Conservation (phyloP, 2,329 filamentous ascomycete genomes). For the Aspergillaceae sp. region DNA sequence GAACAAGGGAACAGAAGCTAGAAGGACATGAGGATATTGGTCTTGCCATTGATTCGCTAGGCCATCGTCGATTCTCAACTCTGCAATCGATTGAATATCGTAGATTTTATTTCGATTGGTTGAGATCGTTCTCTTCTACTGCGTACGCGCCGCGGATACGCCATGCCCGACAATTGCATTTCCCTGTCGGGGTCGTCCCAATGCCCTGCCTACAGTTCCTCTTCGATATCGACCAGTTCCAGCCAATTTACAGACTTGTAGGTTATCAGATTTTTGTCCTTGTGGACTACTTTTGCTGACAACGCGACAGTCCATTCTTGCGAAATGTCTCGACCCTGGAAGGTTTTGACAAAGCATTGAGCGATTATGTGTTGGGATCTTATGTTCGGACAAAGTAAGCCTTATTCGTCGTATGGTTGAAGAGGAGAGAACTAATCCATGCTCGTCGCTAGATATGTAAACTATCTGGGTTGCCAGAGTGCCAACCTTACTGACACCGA, state of each 20-base stretch:
- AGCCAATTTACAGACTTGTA: slow-evolving; percentile 57
- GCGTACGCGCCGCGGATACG: background rate
- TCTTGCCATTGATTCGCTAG: background rate
- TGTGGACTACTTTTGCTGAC: slow-evolving; percentile 14
- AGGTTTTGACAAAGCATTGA: slow-evolving; percentile 68
- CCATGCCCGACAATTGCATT: slow-evolving; percentile 46
- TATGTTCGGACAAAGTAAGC: slow-evolving; percentile 73
- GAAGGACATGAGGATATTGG: background rate
- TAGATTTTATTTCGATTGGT: slow-evolving; percentile 2
- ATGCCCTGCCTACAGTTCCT: slow-evolving; percentile 63
- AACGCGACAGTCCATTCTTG: slow-evolving; percentile 64
- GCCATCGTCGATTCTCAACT: background rate
- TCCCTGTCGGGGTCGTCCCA: slow-evolving; percentile 60
- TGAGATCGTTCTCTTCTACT: slow-evolving; percentile 1
- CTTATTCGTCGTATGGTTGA: background rate
- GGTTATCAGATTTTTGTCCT: slow-evolving; percentile 24
- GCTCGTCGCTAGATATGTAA: slow-evolving; percentile 60
- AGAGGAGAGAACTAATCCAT: background rate
- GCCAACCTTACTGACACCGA: slow-evolving; percentile 71
- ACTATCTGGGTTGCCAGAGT: slow-evolving; percentile 68
- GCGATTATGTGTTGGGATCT: slow-evolving; percentile 60
- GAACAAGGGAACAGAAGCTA: background rate
- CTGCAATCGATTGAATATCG: background rate
- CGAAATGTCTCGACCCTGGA: slow-evolving; percentile 64
- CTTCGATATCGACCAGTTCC: slow-evolving; percentile 60